These are phyloP conservation scores for Ascosphaera apis DNA, from an alignment of 2,329 filamentous ascomycete genomes.

Conservation along the genomic window DNA sequence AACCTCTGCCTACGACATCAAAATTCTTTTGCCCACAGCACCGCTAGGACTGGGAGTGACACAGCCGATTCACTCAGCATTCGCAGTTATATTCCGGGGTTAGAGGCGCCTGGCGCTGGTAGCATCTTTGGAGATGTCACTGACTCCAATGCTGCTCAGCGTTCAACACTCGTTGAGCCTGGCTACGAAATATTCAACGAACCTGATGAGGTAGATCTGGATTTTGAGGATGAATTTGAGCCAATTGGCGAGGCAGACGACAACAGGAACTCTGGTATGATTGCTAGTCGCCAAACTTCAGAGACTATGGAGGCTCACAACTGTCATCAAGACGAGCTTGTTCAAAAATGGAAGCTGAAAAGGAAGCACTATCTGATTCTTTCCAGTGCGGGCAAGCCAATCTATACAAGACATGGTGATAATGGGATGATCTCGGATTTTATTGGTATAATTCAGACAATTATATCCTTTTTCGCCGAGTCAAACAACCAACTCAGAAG, in stretches of 20 bases:
- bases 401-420: constrained; percentile 88
- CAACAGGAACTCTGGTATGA: not conserved
- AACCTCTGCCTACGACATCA: not conserved
- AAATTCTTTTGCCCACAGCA: not conserved
- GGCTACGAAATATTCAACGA: constrained; percentile 4
- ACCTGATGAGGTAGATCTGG: constrained; percentile 31
- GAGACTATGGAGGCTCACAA: constrained; percentile 9
- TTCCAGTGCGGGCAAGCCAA: constrained; percentile 87
- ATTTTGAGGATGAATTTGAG: constrained; percentile 61
- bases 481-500: constrained; percentile 53
- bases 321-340: constrained; percentile 26
- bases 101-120: constrained; percentile 43
- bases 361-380: constrained; percentile 93
- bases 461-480: constrained; percentile 88
- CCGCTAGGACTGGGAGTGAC: constrained; percentile 22
- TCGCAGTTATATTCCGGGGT: constrained; percentile 27
- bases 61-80: constrained; percentile 27
- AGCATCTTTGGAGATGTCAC: constrained; percentile 57
- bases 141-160: constrained; percentile 13
- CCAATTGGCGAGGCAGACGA: constrained; percentile 33
- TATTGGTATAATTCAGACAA: constrained; percentile 86
- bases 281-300: not conserved
- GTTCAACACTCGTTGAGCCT: constrained; percentile 2
- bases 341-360: constrained; percentile 69
- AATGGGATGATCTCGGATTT: constrained; percentile 75